phyloP scores from a whole-genome alignment of 1,139 yeast species.

The Diutina ranongensis region DNA sequence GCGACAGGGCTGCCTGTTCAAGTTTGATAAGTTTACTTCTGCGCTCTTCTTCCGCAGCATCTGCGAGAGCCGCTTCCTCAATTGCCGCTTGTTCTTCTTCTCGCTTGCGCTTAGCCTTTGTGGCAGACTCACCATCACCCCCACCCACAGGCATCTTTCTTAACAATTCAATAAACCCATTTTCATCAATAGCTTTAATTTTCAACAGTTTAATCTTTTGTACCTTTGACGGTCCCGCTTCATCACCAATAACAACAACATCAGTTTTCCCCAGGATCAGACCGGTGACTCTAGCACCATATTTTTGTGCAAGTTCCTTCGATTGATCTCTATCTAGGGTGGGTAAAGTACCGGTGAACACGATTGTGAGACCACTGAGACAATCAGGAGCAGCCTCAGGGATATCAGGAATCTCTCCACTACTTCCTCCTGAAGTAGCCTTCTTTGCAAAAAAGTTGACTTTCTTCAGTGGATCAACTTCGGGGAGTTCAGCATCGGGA shows the following conservation, averaged over 20 bases:
- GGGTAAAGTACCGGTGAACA: constrained; percentile 86
- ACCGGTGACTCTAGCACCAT: constrained; percentile 91
- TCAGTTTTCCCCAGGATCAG: constrained; percentile 81
- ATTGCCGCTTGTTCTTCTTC: constrained; percentile 51
- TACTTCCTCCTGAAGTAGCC: not conserved
- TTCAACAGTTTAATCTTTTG: constrained; percentile 62
- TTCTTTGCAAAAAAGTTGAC: not conserved
- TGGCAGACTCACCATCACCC: constrained; percentile 71
- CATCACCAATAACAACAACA: constrained; percentile 84
- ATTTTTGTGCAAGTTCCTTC: constrained; percentile 64
- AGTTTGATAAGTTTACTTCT: constrained; percentile 10
- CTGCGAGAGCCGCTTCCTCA: constrained; percentile 31
- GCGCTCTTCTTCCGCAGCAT: constrained; percentile 18
- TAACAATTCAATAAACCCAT: constrained; percentile 69
- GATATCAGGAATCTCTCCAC: constrained; percentile 14
- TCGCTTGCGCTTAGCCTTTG: constrained; percentile 57
- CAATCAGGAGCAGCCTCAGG: constrained; percentile 81
- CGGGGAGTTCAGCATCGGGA: constrained; percentile 6
- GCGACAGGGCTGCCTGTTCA: constrained; percentile 15
- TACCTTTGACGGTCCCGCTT: constrained; percentile 95
- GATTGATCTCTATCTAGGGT: constrained; percentile 66
- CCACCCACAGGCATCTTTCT: constrained; percentile 85
- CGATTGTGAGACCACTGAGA: constrained; percentile 76
- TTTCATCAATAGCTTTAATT: constrained; percentile 77
- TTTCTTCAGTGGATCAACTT: not conserved